Evolutionary conservation across 169 alveolate species (phyloP).

Genomic region (Toxoplasma gondii): DNA sequence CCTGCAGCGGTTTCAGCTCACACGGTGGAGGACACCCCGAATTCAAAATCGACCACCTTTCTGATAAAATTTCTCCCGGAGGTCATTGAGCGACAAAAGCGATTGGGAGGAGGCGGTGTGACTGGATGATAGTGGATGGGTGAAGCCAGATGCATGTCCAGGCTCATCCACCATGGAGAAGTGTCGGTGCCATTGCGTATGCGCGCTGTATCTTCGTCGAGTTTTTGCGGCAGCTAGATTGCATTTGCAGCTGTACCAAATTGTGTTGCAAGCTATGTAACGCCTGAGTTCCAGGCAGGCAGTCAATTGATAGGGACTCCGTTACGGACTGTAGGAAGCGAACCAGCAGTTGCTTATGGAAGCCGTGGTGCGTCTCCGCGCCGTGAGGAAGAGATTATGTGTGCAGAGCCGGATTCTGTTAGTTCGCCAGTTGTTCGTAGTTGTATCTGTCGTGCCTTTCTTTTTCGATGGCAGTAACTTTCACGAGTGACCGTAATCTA

Average conservation of each 20-base stretch:
- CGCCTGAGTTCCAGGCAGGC: too few species aligned
- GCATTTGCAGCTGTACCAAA: background rate
- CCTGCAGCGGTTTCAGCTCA: slow-evolving; percentile 86
- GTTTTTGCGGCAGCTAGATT: background rate
- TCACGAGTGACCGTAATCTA: too few species aligned
- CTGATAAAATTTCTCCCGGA: slow-evolving; percentile 80
- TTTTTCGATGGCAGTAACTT: too few species aligned
- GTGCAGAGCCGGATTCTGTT: too few species aligned
- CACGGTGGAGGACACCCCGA: slow-evolving; percentile 77
- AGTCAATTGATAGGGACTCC: too few species aligned
- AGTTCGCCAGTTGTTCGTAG: too few species aligned
- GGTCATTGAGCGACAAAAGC: slow-evolving; percentile 72
- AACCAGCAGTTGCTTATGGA: too few species aligned
- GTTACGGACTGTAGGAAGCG: too few species aligned
- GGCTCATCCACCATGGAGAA: background rate
- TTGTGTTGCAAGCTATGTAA: too few species aligned
- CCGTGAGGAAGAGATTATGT: too few species aligned
- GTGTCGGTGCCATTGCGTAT: background rate
- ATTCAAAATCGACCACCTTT: slow-evolving; percentile 76
- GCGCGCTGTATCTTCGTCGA: background rate
- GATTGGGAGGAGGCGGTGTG: slow-evolving; percentile 32
- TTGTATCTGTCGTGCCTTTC: too few species aligned
- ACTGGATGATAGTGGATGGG: background rate
- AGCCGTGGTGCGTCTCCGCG: too few species aligned
- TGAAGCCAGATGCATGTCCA: background rate